These are phyloP conservation scores for Groenewaldozyma auringiensis DNA, from an alignment of 1,139 yeast genomes.

Conservation along the genomic window DNA sequence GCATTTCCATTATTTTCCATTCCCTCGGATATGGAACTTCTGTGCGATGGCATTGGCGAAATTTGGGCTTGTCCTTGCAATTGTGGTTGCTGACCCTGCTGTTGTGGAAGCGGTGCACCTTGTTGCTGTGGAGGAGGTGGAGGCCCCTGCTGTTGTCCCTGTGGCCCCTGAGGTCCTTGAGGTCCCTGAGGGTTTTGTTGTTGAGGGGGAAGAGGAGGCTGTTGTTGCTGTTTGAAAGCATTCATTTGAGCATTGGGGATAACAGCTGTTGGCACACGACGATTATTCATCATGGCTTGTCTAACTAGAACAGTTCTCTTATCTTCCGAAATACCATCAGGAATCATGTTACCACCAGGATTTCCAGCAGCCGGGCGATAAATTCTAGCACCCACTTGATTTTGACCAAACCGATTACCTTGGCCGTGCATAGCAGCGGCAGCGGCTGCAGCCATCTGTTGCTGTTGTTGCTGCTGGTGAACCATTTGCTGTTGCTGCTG, in stretches of 20 bases:
- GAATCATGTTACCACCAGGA: constrained; percentile 17
- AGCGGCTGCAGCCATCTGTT: constrained; percentile 15
- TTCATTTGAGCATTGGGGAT: constrained; percentile 23
- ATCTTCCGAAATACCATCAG: constrained; percentile 17
- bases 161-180: too few relatives aligned
- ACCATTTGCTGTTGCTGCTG: constrained; percentile 2
- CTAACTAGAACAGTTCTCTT: constrained; percentile 23
- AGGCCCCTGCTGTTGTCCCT: constrained; percentile 16
- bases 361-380: constrained; percentile 9
- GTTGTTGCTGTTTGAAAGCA: constrained; percentile 22
- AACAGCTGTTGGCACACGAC: constrained; percentile 16
- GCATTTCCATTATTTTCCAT: constrained; percentile 20
- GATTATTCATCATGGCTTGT: constrained; percentile 21
- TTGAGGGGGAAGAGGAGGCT: constrained; percentile 17
- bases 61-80: constrained; percentile 26
- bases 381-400: constrained; percentile 8
- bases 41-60: constrained; percentile 16
- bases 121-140: constrained; percentile 17
- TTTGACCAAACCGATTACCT: constrained; percentile 9
- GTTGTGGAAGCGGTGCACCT: too few relatives aligned
- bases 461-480: constrained; percentile 15
- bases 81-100: constrained; percentile 24
- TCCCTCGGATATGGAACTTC: constrained; percentile 16
- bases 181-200: constrained; percentile 14
- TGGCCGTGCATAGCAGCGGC: constrained; percentile 11